Evolutionary conservation across 257 asterid species (phyloP).

Genomic region (Jacaranda copaia): DNA sequence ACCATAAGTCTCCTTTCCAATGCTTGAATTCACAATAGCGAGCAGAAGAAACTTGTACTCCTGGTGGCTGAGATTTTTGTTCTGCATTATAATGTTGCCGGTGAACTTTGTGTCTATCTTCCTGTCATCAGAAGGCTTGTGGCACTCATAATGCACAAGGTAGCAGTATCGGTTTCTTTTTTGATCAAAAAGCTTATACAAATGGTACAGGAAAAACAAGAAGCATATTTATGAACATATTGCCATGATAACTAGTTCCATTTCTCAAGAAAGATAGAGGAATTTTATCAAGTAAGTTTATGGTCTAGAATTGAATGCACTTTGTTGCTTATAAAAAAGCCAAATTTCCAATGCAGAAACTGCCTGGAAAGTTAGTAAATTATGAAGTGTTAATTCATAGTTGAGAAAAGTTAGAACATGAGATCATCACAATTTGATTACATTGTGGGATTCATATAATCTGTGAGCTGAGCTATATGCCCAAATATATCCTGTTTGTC

Average conservation of each 20-base stretch:
- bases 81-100: constrained; percentile 40
- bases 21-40: constrained; percentile 53
- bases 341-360: background rate
- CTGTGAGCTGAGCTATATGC: no score
- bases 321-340: background rate
- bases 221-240: constrained; percentile 11
- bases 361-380: constrained; percentile 7
- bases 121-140: constrained; percentile 45
- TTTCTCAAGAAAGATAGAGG: background rate
- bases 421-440: no score
- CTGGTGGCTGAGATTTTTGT: constrained; percentile 44
- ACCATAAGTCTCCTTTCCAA: constrained; percentile 51
- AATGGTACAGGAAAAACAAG: constrained; percentile 24
- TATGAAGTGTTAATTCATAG: background rate
- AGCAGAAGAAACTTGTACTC: constrained; percentile 47
- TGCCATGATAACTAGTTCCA: constrained; percentile 31
- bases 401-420: no score
- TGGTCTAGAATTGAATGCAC: no score
- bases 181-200: constrained; percentile 27
- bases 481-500: no score
- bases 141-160: constrained; percentile 46
- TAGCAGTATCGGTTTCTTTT: constrained; percentile 36
- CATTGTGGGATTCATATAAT: no score
- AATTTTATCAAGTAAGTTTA: background rate
- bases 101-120: constrained; percentile 43